These are phyloP conservation scores for Hysterangium stoloniferum DNA, from an alignment of 768 basidiomycete species.

Conservation along the genomic window DNA sequence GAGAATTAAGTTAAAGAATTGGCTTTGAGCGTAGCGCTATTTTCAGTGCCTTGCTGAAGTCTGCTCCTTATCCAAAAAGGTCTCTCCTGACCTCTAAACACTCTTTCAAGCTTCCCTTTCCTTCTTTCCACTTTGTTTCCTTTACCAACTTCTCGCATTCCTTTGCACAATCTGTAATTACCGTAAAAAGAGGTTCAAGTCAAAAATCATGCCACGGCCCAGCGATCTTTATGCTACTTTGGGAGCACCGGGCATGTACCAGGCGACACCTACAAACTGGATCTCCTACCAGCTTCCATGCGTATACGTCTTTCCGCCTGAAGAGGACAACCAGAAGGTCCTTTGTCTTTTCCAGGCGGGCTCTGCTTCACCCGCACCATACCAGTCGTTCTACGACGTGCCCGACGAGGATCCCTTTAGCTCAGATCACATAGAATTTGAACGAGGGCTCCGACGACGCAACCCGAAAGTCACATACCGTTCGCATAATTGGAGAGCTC, in stretches of 20 bases:
- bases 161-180: no score
- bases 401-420: no score
- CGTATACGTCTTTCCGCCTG: conserved; percentile 6
- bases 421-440: no score
- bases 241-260: conserved; percentile 3
- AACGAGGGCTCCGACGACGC: no score
- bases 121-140: no score
- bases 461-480: no score
- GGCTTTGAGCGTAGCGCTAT: background rate
- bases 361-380: background rate
- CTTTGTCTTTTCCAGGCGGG: background rate
- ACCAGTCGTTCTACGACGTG: conserved; percentile 1
- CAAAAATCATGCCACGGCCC: conserved; percentile 1
- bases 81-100: background rate
- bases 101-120: background rate
- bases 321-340: background rate
- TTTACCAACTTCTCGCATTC: no score
- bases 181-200: no score
- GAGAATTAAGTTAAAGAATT: background rate
- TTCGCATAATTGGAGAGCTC: background rate
- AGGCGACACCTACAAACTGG: background rate
- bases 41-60: background rate
- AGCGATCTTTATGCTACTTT: conserved; percentile 1
- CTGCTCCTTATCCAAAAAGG: no score
- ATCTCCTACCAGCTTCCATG: background rate